Conservation (phyloP, 768 basidiomycete genomes). For the Collybia sordida region DNA sequence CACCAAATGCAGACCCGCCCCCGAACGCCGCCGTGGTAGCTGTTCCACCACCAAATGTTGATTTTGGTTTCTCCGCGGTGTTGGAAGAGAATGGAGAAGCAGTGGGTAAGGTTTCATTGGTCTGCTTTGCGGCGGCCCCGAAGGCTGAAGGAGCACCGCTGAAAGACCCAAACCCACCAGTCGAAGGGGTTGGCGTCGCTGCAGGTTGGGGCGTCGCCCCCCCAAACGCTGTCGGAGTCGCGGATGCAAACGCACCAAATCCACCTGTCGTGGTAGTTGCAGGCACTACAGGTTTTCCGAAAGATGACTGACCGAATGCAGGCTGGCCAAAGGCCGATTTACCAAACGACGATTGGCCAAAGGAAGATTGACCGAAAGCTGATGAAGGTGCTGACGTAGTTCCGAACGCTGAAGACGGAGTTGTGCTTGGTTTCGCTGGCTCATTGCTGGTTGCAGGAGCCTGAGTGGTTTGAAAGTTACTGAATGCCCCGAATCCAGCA, state of each 20-base stretch:
- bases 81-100: neutral
- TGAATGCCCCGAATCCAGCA: slow-evolving; percentile 47
- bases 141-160: neutral
- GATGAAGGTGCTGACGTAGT: slow-evolving; percentile 13
- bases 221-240: slow-evolving; percentile 9
- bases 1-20: no score
- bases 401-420: slow-evolving; percentile 6
- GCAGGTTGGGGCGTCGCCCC: neutral
- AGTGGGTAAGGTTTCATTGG: neutral
- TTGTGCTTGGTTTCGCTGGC: neutral
- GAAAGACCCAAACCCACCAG: slow-evolving; percentile 1
- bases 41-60: neutral
- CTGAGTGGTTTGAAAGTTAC: slow-evolving; percentile 18
- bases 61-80: neutral
- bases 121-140: slow-evolving; percentile 1
- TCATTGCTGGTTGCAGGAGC: slow-evolving; percentile 2
- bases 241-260: slow-evolving; percentile 29
- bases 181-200: neutral
- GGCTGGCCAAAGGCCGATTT: slow-evolving; percentile 3
- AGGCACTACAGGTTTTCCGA: slow-evolving; percentile 33
- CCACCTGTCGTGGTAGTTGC: slow-evolving; percentile 21
- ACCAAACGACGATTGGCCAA: slow-evolving; percentile 2
- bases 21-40: neutral
- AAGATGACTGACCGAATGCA: slow-evolving; percentile 36
- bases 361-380: slow-evolving; percentile 15